Conservation (phyloP, 192 early-diverging fungal genomes). For the Funneliformis geosporum region DNA sequence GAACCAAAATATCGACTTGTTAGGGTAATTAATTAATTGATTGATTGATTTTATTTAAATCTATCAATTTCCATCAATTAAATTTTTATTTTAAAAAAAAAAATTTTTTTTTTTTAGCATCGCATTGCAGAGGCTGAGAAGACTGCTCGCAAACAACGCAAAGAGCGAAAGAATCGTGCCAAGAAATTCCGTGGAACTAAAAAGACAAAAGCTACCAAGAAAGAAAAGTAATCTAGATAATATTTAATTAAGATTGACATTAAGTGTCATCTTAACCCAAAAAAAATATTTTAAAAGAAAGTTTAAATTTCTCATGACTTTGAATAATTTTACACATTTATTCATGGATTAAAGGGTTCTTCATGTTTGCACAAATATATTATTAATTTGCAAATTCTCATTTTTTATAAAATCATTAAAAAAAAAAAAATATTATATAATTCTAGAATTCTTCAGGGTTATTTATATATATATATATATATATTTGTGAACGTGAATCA, state of each 20-base stretch:
- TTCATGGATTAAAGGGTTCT: too few relatives aligned
- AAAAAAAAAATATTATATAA: too few relatives aligned
- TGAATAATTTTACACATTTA: too few relatives aligned
- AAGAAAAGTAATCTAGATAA: constrained; percentile 44
- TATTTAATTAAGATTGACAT: neutral
- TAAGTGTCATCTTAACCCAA: too few relatives aligned
- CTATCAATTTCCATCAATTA: neutral
- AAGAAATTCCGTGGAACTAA: constrained; percentile 99
- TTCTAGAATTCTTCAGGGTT: too few relatives aligned
- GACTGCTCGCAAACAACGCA: constrained; percentile 94
- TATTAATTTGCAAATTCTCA: too few relatives aligned
- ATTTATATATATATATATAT: too few relatives aligned
- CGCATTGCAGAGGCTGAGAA: constrained; percentile 68
- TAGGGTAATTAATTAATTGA: constrained; percentile 53
- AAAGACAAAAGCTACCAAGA: constrained; percentile 78
- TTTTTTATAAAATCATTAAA: too few relatives aligned
- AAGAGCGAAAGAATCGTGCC: constrained; percentile 98
- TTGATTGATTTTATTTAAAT: neutral
- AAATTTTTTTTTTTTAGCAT: constrained; percentile 39
- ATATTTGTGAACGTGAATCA: too few relatives aligned
- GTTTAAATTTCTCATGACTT: too few relatives aligned
- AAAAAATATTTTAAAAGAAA: too few relatives aligned
- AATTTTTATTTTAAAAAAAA: constrained; percentile 2
- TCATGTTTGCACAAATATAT: too few relatives aligned
- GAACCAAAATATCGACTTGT: constrained; percentile 98